Conservation (phyloP, 2,329 filamentous ascomycete species). For the Neofusicoccum umdonicola region DNA sequence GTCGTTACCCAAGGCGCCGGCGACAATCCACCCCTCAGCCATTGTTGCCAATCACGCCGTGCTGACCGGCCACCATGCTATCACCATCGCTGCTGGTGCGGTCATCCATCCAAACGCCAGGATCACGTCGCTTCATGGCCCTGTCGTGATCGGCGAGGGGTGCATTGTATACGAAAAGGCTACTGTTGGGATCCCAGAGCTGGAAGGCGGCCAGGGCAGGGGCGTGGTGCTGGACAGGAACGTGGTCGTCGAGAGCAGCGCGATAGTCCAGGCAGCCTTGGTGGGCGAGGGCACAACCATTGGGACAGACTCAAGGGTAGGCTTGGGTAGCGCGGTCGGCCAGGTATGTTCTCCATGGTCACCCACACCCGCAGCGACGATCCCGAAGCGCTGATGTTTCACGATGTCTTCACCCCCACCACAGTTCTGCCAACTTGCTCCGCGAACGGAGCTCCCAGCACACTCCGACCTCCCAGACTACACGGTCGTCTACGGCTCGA, state of each 20-base stretch:
- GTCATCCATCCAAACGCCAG: constrained; percentile 82
- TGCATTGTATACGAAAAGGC: constrained; percentile 75
- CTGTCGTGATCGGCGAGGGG: constrained; percentile 43
- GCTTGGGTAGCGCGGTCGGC: constrained; percentile 38
- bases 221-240: constrained; percentile 39
- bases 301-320: constrained; percentile 33
- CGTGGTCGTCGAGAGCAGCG: constrained; percentile 45
- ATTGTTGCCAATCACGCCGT: constrained; percentile 49
- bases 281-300: constrained; percentile 37
- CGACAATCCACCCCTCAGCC: constrained; percentile 44
- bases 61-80: constrained; percentile 68
- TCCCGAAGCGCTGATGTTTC: not conserved
- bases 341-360: constrained; percentile 31
- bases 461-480: constrained; percentile 44
- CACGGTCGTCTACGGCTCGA: constrained; percentile 44
- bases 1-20: constrained; percentile 37
- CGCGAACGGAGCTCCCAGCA: constrained; percentile 34
- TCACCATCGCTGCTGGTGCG: constrained; percentile 73
- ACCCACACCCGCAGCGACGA: not conserved
- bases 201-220: constrained; percentile 22
- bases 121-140: constrained; percentile 41
- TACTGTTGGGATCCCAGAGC: constrained; percentile 34
- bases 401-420: not conserved
- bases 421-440: constrained; percentile 46
- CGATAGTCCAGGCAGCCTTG: constrained; percentile 38